phyloP scores from a whole-genome alignment of 371 early-diverging fungal genomes.

The Mortierella sp. region DNA sequence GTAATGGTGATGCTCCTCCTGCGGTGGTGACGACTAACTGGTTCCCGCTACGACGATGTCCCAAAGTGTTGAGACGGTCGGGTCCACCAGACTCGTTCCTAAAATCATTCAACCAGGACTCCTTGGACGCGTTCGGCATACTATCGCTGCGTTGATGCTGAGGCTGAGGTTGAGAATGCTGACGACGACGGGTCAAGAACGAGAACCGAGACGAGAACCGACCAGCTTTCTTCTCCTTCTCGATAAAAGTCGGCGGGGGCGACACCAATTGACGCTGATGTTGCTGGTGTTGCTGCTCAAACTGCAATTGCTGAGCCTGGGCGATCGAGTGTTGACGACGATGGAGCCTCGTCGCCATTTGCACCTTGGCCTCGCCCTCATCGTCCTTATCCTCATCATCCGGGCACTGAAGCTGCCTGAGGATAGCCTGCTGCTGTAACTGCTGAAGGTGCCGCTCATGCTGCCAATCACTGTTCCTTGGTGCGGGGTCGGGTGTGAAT shows the following conservation, averaged over 20 bases:
- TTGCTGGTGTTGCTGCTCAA: constrained; percentile 14
- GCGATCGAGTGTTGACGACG: constrained; percentile 23
- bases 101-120: constrained; percentile 10
- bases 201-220: constrained; percentile 51
- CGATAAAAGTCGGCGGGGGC: constrained; percentile 28
- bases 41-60: constrained; percentile 15
- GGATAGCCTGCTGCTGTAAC: constrained; percentile 32
- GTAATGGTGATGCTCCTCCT: constrained; percentile 1
- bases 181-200: constrained; percentile 48
- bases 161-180: constrained; percentile 10
- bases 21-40: background rate
- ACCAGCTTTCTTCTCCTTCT: constrained; percentile 33
- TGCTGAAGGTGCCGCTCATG: constrained; percentile 35
- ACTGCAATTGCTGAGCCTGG: constrained; percentile 10
- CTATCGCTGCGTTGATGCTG: constrained; percentile 48
- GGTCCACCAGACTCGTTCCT: constrained; percentile 2
- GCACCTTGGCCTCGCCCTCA: background rate
- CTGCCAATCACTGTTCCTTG: constrained; percentile 22
- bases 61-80: constrained; percentile 17
- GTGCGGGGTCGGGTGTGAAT: constrained; percentile 12
- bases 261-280: constrained; percentile 33
- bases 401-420: constrained; percentile 25
- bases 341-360: constrained; percentile 26
- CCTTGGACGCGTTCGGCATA: constrained; percentile 21
- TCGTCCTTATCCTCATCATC: constrained; percentile 37